Conservation (phyloP, 2,329 filamentous ascomycete species). For the Claviceps arundinis region DNA sequence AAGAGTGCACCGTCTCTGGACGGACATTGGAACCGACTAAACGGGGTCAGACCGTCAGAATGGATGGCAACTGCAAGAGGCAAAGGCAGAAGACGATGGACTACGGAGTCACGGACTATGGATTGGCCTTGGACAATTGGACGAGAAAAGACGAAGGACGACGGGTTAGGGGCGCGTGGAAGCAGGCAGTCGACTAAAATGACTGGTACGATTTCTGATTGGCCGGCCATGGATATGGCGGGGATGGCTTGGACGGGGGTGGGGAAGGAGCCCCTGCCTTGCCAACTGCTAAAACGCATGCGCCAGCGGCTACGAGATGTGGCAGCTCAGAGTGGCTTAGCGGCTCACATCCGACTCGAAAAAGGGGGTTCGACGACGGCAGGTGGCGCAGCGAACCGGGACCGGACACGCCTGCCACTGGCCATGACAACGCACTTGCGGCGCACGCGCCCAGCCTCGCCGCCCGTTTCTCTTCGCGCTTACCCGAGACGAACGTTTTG, state of each 20-base stretch:
- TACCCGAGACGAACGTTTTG: too few relatives aligned
- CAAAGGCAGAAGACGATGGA: not conserved
- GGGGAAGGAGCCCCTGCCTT: not conserved
- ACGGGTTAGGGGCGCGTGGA: not conserved
- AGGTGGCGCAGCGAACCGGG: not conserved
- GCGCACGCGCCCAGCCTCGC: too few relatives aligned
- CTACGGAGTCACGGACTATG: not conserved
- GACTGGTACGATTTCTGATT: too few relatives aligned
- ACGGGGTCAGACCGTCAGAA: slow-evolving; percentile 1
- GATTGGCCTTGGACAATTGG: not conserved
- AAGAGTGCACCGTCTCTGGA: not conserved
- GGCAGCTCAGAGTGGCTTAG: slow-evolving; percentile 2
- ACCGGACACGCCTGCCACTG: not conserved
- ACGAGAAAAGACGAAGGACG: not conserved
- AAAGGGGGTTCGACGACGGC: not conserved
- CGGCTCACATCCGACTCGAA: slow-evolving; percentile 1
- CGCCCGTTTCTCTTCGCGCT: too few relatives aligned
- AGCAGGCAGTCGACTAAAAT: too few relatives aligned
- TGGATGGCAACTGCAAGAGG: not conserved
- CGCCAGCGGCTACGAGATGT: not conserved
- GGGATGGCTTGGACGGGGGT: not conserved
- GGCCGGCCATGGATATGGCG: too few relatives aligned
- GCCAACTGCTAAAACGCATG: too few relatives aligned
- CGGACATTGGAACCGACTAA: slow-evolving; percentile 3
- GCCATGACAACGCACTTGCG: too few relatives aligned